These are phyloP conservation scores for Candida loeiensis DNA, from an alignment of 805 yeast genomes.

Conservation along the genomic window DNA sequence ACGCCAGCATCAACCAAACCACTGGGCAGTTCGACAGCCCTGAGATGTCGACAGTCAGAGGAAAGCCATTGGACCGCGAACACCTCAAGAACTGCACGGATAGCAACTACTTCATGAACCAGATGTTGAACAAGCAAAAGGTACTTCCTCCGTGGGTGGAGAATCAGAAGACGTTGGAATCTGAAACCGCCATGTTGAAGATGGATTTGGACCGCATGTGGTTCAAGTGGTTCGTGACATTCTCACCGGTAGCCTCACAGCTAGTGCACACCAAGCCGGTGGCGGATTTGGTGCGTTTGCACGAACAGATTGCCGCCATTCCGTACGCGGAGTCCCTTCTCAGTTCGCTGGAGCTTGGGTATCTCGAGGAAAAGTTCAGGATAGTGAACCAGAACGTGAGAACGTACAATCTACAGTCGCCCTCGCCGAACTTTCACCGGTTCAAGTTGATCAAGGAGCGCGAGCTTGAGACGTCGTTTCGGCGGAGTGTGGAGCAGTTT, in stretches of 20 bases:
- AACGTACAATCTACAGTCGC: slow-evolving; percentile 38
- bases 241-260: slow-evolving; percentile 6
- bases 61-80: slow-evolving; percentile 52
- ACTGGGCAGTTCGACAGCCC: slow-evolving; percentile 67
- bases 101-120: slow-evolving; percentile 66
- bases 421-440: slow-evolving; percentile 36
- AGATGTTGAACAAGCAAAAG: slow-evolving; percentile 71
- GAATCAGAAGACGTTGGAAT: slow-evolving; percentile 56
- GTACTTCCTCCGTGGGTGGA: slow-evolving; percentile 90
- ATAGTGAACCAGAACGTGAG: slow-evolving; percentile 25
- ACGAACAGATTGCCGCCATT: not conserved
- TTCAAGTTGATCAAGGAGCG: slow-evolving; percentile 27
- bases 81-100: slow-evolving; percentile 64
- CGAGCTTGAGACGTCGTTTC: slow-evolving; percentile 24
- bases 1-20: slow-evolving; percentile 56
- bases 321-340: not conserved
- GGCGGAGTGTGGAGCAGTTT: slow-evolving; percentile 15
- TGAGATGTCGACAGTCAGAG: slow-evolving; percentile 47
- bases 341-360: slow-evolving; percentile 12
- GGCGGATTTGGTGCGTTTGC: slow-evolving; percentile 3
- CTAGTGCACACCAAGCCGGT: slow-evolving; percentile 2
- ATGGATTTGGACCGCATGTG: slow-evolving; percentile 32
- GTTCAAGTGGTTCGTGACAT: slow-evolving; percentile 14
- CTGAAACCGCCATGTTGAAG: slow-evolving; percentile 48
- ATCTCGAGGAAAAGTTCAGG: slow-evolving; percentile 21